These are phyloP conservation scores for Kuraishia capsulata DNA, from an alignment of 805 yeast species.

Conservation along the genomic window DNA sequence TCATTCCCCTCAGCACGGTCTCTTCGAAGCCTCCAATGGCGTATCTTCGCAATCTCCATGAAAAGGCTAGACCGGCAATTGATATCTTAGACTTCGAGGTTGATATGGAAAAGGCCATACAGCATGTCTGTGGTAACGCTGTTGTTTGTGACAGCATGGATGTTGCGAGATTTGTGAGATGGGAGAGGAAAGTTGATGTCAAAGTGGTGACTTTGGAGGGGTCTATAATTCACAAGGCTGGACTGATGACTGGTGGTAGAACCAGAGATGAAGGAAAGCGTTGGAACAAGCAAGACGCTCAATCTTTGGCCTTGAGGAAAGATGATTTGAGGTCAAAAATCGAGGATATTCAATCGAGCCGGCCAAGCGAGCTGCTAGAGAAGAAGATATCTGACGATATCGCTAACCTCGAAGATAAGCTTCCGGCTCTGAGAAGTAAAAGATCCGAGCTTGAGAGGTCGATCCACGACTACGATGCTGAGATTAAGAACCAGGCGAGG, in stretches of 20 bases:
- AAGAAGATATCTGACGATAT: conserved; percentile 50
- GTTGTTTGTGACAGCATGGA: conserved; percentile 66
- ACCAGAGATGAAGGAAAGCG: conserved; percentile 38
- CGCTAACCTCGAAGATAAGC: conserved; percentile 27
- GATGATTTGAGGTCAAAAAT: conserved; percentile 38
- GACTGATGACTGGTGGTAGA: conserved; percentile 88
- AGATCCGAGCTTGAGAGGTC: conserved; percentile 15
- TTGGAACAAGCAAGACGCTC: conserved; percentile 71
- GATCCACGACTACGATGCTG: conserved; percentile 27
- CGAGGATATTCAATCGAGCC: conserved; percentile 30
- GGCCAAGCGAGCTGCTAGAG: conserved; percentile 47
- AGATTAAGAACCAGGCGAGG: conserved; percentile 37
- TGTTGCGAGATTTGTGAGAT: conserved; percentile 62
- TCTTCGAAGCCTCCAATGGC: conserved; percentile 44
- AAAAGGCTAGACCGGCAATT: conserved; percentile 53
- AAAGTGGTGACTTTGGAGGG: conserved; percentile 82
- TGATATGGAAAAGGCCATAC: conserved; percentile 64
- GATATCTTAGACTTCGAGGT: conserved; percentile 70
- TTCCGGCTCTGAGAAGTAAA: conserved; percentile 19
- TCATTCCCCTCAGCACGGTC: conserved; percentile 81
- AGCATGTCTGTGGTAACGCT: conserved; percentile 71
- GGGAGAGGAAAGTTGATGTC: conserved; percentile 48
- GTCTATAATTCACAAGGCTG: conserved; percentile 72
- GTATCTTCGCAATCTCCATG: conserved; percentile 42
- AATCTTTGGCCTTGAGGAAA: conserved; percentile 39